Base-by-base conservation (phyloP, 2,329 filamentous ascomycete species). In the Claviceps capensis region DNA sequence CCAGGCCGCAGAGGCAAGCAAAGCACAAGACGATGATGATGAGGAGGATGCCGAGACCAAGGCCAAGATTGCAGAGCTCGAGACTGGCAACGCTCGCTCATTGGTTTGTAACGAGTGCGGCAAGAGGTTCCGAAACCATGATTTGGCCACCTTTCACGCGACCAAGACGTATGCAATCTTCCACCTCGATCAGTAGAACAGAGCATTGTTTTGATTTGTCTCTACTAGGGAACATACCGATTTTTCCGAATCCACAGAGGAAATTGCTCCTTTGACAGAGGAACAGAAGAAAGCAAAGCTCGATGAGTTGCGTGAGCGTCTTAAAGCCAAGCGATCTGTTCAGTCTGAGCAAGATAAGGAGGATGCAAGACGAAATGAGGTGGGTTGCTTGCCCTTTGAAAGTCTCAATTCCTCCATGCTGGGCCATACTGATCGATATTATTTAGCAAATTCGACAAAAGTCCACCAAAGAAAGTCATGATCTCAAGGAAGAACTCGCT, bases 71-170 rank as follows among this genome's bases (percentile, higher is more conserved):
- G 77, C 82, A 5, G 77, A 80, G n/a, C 72, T 90, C 2, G 75
- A 86, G 60, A 79, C 79, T 1, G 87, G 85, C 54, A 81, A 84
- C 61, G 73, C 79, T 52, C 79, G 82, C 62, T 95, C 88, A 48
- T 80, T 97, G 52, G 78, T 94, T 49, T 98, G 93, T 77, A 93
- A 95, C 58, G 91, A 96, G 52, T 98, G 93, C 64, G 85, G 86
- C 63, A 96, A 95, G 76, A 85, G 82, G 65, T 94, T 98, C 69
- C 79, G 87, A 59, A 88, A 81, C 62, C 80, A 85, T 57, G 82
- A 82, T 26, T 81, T 91, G 58, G 93, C 90, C 9, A 85, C 91
- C 61, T 95, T 88, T 65, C 93, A 98, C 65, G 93, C 89, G 36
- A 81, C 81, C 62, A 95, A 95, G 72, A 91, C 88, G 72, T 84